Base-by-base conservation (phyloP, 306 rosid species). In the Neltuma alba region DNA sequence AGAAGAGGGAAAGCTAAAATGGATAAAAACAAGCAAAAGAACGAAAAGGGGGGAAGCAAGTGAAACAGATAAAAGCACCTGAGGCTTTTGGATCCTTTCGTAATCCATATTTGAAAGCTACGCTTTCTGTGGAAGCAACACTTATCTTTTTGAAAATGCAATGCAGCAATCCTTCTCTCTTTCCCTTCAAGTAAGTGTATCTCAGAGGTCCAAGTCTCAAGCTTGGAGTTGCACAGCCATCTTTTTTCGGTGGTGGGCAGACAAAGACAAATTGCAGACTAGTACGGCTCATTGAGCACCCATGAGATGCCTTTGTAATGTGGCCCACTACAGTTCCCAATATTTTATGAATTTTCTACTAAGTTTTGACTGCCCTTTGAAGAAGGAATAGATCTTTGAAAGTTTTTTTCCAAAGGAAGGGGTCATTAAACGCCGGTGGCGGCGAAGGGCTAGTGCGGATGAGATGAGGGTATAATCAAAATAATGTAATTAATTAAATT, bases 21-120 rank as follows among this genome's bases (percentile, higher is more conserved):
- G 42, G 36, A 81, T 20, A 78, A 80, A 72, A 18, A 14, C 50
- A 34, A 67, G 11, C 52, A 8, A 76, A 71, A 15, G 21, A 7
- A 25, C 0, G 23, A 40, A 34, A 63, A 34, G 28, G 16, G 23
- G 16, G 20, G 44, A 4, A 58, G 31, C n/a, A 14, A 52, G 33
- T 77, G 72, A 37, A 37, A 64, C 52, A 58, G 36, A 58, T 23
- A 84, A 68, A 28, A 68, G 33, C 72, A 94, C 94, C 97, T 88
- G 97, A 80, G 97, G 90, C 84, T 94, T 92, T 76, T 87, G 97
- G 91, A 94, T 94, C 94, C 97, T 88, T 82, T 92, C 92, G 80
- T 94, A 94, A 65, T 92, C 98, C 98, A 94, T 94, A 48, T 61
- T 63, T 76, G 86, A 42, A 84, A 80, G 83, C 2, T 36, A 74